These are phyloP conservation scores for Laguncularia racemosa DNA, from an alignment of 345 rosid genomes.

Conservation along the genomic window DNA sequence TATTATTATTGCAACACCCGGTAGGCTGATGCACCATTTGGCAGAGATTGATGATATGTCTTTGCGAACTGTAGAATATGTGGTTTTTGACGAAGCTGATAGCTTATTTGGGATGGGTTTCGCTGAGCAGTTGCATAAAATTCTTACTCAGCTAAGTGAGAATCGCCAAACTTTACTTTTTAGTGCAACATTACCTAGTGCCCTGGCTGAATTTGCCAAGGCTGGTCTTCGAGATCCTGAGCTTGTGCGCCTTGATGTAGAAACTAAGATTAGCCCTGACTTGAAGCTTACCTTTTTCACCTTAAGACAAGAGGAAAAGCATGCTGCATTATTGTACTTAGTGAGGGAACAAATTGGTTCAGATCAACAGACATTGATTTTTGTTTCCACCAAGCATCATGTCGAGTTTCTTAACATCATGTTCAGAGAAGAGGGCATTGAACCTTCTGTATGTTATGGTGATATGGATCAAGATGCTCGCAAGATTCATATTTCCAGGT, in stretches of 20 bases:
- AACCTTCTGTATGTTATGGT: constrained; percentile 89
- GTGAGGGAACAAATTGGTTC: constrained; percentile 72
- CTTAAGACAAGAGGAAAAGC: constrained; percentile 81
- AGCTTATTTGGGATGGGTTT: constrained; percentile 91
- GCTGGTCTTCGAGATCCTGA: constrained; percentile 95
- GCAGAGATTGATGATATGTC: constrained; percentile 90
- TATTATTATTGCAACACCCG: constrained; percentile 91
- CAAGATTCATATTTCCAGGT: constrained; percentile 79
- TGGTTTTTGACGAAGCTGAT: constrained; percentile 96
- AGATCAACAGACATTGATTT: constrained; percentile 73
- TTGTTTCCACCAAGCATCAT: constrained; percentile 96
- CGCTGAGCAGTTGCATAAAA: constrained; percentile 81
- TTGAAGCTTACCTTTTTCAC: constrained; percentile 62
- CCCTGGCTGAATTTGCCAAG: constrained; percentile 91
- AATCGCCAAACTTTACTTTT: constrained; percentile 94
- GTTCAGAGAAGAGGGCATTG: constrained; percentile 76
- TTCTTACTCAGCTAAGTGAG: constrained; percentile 71
- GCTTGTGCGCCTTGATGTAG: constrained; percentile 87
- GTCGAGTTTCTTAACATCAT: constrained; percentile 81
- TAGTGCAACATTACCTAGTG: constrained; percentile 95
- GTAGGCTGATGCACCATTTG: constrained; percentile 91
- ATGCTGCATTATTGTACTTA: constrained; percentile 76
- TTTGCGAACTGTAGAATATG: constrained; percentile 75
- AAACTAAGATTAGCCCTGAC: constrained; percentile 90
- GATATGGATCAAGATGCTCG: constrained; percentile 99